Percentiles rank a stretch among this genome's conserved stretches.
Conservation (phyloP, 1,284 basidiomycete genomes). For the Earliella scabrosa region DNA sequence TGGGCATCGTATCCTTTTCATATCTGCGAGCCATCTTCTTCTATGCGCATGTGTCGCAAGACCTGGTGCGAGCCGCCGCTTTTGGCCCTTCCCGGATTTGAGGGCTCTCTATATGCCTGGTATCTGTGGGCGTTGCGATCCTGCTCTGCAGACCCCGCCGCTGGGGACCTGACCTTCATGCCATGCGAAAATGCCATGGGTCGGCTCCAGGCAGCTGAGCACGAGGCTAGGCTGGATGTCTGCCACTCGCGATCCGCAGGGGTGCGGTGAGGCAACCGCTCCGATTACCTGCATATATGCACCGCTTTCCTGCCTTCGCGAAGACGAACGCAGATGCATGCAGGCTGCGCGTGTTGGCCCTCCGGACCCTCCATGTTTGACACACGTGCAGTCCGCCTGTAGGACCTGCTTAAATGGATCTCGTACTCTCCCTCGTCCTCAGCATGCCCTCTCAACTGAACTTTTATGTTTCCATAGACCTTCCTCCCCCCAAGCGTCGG, state of each 20-base stretch:
- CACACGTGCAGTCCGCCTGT: slow-evolving; percentile 20
- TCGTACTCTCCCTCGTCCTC: slow-evolving; percentile 30
- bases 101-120: too few relatives aligned
- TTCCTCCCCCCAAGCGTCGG: slow-evolving; percentile 61
- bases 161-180: too few relatives aligned
- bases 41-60: background rate
- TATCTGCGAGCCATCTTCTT: background rate
- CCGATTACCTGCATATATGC: slow-evolving; percentile 1
- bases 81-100: background rate
- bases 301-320: slow-evolving; percentile 4
- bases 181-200: too few relatives aligned
- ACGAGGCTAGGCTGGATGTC: background rate
- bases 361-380: slow-evolving; percentile 10
- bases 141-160: too few relatives aligned
- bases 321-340: slow-evolving; percentile 4
- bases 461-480: slow-evolving; percentile 53
- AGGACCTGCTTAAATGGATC: slow-evolving; percentile 18
- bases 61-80: background rate
- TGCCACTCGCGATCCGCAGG: background rate
- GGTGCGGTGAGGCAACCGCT: background rate
- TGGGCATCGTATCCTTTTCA: slow-evolving; percentile 37
- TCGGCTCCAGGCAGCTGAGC: background rate
- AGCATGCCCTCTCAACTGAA: slow-evolving; percentile 35
- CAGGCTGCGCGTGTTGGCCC: slow-evolving; percentile 6
- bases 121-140: too few relatives aligned